Base-by-base conservation (phyloP, 306 rosid species). In the Prunus dulcis region DNA sequence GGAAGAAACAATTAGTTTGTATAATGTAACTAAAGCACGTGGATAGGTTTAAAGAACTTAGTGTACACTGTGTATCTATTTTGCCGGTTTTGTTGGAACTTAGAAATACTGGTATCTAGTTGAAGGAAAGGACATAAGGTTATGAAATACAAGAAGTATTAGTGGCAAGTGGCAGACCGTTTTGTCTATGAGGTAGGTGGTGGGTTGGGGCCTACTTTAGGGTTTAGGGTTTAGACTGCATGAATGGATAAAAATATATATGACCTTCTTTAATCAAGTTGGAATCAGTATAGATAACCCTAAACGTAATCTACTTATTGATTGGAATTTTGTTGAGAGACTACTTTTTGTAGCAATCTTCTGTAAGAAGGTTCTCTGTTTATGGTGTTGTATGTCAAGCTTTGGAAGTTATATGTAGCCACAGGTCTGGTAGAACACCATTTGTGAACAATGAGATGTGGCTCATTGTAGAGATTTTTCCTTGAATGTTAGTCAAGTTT, bases 371-470 rank as follows among this genome's bases (percentile, higher is more conserved):
- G 6, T 53, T 19, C 58, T 53, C 18, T 53, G 58, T 53, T 53
- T 53, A 19, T 17, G 58, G 58, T 19, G 20, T 19, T 53, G 18
- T 53, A 18, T 6, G 9, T 52, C 57, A 52, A 5, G 5, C 14
- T 34, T 55, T 41, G 64, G 7, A 71, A n/a, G 64, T 34, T 53
- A 45, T 51, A 52, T 71, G 8, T 55, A 14, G 6, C 12, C 18
- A 38, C 6, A 11, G 47, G 34, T n/a, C 17, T 15, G 22, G 50
- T 34, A 52, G 43, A 49, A 12, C 22, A 7, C 1, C 51, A 53
- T 55, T 71, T 53, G 14, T 72, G 67, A 22, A 57, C 50, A 72
- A 41, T 57, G 67, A 41, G 38, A 38, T 56, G 53, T 34, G 64
- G 75, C 67, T 41, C 11, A 22, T 22, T 57, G 34, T 13, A 8